Evolutionary conservation across 768 basidiomycete genomes (phyloP), one percentile per base, ranked within the genome.

Genomic region (Mycena galopus): DNA sequence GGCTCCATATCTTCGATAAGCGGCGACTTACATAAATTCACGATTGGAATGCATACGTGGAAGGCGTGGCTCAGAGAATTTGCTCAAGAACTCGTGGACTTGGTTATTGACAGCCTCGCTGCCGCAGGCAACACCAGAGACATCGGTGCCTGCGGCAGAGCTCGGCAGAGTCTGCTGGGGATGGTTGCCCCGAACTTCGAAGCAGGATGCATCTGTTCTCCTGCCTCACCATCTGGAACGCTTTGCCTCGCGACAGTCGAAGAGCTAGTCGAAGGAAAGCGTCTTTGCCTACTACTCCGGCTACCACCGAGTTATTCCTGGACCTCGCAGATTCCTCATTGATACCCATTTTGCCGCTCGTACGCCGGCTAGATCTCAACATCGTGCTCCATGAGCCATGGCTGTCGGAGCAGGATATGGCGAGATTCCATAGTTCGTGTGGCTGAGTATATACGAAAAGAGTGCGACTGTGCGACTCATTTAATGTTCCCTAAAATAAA

Each of bases 41-140:
- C n/a, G n/a, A n/a, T n/a, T n/a, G n/a, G n/a, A n/a, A n/a, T n/a
- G n/a, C n/a, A n/a, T n/a, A n/a, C n/a, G n/a, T n/a, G n/a, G n/a
- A n/a, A n/a, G n/a, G n/a, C n/a, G n/a, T n/a, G n/a, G n/a, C n/a
- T n/a, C n/a, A 27, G 53, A 30, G 53, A 55, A 1, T 51, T 63
- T 11, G 29, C 62, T 17, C 62, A 63, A 51, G 62, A 63, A 51
- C 62, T 63, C 6, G 62, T 63, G 2, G 62, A 63, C 47, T 47
- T 25, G 11, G 32, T 63, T 12, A n/a, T 63, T 23, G 62, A 63
- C 50, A 33, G 35, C 12, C n/a, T 51, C 11, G 47, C 47, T 9
- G 32, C 30, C 30, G 17, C 59, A 2, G 5, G 8, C 14, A n/a
- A 27, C 50, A 50, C 30, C 2, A 35, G 4, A 35, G 50, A 63